phyloP scores from a whole-genome alignment of 768 basidiomycete genomes.

The Lentinula guzmanii region DNA sequence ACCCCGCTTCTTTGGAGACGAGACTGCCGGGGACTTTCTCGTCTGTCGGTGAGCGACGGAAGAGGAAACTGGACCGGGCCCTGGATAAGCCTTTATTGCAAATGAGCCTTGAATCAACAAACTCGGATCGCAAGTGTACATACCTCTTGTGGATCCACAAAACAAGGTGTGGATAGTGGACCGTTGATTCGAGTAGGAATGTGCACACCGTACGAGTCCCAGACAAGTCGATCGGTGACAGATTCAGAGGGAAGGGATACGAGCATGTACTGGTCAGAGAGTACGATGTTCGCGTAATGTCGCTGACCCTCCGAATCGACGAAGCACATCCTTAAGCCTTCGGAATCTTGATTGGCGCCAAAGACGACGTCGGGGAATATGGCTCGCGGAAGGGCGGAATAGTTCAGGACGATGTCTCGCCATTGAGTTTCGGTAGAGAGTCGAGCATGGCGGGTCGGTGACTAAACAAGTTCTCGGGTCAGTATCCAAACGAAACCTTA shows the following conservation, averaged over 20 bases:
- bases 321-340: not conserved
- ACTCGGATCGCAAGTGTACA: not conserved
- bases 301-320: not conserved
- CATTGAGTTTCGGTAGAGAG: not conserved
- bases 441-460: not conserved
- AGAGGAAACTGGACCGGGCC: not conserved
- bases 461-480: not conserved
- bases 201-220: not conserved
- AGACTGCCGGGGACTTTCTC: not conserved
- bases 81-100: not conserved
- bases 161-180: not conserved
- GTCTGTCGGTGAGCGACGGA: not conserved
- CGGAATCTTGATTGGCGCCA: not conserved
- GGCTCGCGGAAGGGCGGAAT: not conserved
- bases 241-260: not conserved
- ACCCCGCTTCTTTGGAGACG: not conserved
- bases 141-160: not conserved
- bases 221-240: not conserved
- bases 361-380: not conserved
- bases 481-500: not conserved
- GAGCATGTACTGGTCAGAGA: conserved; percentile 1
- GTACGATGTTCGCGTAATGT: not conserved
- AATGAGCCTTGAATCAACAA: not conserved
- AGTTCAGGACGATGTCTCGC: not conserved
- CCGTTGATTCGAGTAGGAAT: not conserved